Evolutionary conservation across 306 rosid genomes (phyloP), one percentile per base, ranked within the genome.

Genomic region (Trifolium fragiferum): DNA sequence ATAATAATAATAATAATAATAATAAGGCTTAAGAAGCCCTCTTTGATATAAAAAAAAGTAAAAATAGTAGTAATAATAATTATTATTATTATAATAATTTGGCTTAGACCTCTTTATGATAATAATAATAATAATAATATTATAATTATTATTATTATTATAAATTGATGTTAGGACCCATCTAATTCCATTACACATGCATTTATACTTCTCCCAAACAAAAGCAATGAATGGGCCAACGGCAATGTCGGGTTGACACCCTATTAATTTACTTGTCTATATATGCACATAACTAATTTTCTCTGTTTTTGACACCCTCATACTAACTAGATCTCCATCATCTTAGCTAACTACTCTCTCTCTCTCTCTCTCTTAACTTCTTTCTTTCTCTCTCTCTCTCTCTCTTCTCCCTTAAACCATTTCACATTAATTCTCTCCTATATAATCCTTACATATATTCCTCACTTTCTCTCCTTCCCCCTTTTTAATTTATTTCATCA

Each of bases 231-330:
- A 53, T 35, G 96, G 91, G 55, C 62, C 14, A 47, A 76, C 92
- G 81, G 3, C 21, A 65, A 8, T 46, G 16, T 87, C 90, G 96
- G 82, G 88, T 88, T 88, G 96, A 83, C 86, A 78, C 60, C 83
- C 74, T 69, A 76, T 75, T 23, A 37, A 75, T 77, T 25, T 46
- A 77, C 32, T 51, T 32, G 73, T 50, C 82, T 86, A 86, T 83
- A 86, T 78, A 85, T 83, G 61, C 71, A 58, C 55, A 68, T 51
- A 81, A 73, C 84, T 55, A 83, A 83, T 71, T 78, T 79, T 76
- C 74, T 46, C 38, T 51, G 57, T 73, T 76, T 71, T 75, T 78
- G 81, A 73, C 88, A 84, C 84, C 88, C 74, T 68, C 82, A 76
- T 77, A 46, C 76, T 37, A 37, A 30, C 33, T 30, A 30, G 5